Base-by-base conservation (phyloP, 129 eudicot genomes). In the Gnaphalium uliginosum region DNA sequence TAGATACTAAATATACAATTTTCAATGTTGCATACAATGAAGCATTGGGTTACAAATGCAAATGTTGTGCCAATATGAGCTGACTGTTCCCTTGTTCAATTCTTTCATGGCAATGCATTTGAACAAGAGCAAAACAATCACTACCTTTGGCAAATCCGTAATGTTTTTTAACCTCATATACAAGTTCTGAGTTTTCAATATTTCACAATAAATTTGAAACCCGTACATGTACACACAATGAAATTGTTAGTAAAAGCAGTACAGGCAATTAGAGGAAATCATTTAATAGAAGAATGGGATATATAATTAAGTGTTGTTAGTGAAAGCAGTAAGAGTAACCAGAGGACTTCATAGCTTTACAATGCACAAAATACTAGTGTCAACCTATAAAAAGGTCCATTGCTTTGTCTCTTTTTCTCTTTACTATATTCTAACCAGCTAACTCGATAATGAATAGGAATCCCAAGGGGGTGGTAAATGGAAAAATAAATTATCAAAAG, bases 371-470 rank as follows among this genome's bases (percentile, higher is more conserved):
- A 7, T 17, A 56, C 11, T 56, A 56, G 25, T 46, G n/a, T 56
- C 26, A 19, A 56, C 2, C 4, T 56, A 21, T 21, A n/a, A 56
- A 6, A 56, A 53, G 60, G 24, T 54, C 60, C 60, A 54, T n/a
- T 2, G 60, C 4, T 0, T 17, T 21, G 13, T 6, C 13, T 64
- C 4, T 63, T 26, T 15, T n/a, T 18, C 6, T 37, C 15, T 63
- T 27, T 26, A 27, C 39, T 29, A 19, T n/a, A 23, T 27, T 62
- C 62, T 33, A 26, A 26, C 74, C 50, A 27, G 18, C 79, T 56
- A 72, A 64, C 15, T 73, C n/a, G n/a, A n/a, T 29, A 64, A 65
- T 18, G 61, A 51, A 33, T 4, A 72, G 13, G 22, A 73, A 79
- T 73, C 68, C 68, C 78, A 65, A 53, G 74, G 51, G 51, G 53